Percentiles rank a stretch among this genome's conserved stretches.
Evolutionary conservation across 805 yeast genomes (phyloP).

Genomic region (Yamadazyma takamatsuzukensis): DNA sequence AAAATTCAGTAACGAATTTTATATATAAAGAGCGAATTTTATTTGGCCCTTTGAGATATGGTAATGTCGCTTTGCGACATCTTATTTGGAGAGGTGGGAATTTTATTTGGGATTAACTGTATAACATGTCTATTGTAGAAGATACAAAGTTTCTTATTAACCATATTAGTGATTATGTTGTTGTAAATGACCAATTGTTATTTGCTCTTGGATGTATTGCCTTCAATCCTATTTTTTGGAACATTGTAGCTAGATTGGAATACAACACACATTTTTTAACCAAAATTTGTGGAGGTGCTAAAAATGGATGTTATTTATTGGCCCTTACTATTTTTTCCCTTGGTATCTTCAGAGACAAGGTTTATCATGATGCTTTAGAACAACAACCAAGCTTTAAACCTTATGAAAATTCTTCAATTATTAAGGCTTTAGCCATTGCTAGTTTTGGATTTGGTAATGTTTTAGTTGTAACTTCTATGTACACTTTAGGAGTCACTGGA

Average conservation of each 20-base stretch:
- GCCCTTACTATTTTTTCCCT: constrained; percentile 81
- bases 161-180: constrained; percentile 19
- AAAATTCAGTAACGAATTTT: no score
- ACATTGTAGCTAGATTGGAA: constrained; percentile 83
- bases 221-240: constrained; percentile 96
- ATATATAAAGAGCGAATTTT: no score
- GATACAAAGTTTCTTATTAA: constrained; percentile 18
- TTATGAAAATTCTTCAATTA: constrained; percentile 34
- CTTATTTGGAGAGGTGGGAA: no score
- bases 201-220: constrained; percentile 63
- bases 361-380: constrained; percentile 66
- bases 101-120: no score
- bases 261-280: constrained; percentile 75
- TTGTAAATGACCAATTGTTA: constrained; percentile 17
- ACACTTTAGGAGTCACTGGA: constrained; percentile 89
- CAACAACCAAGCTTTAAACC: constrained; percentile 66
- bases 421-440: constrained; percentile 51
- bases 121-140: constrained; percentile 10
- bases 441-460: constrained; percentile 70
- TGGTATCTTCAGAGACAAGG: constrained; percentile 78
- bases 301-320: constrained; percentile 77
- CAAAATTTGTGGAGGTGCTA: constrained; percentile 63
- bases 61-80: no score
- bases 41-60: no score
- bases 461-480: constrained; percentile 84